Conservation (phyloP, 371 early-diverging fungal species). For the Apophysomyces sp. region DNA sequence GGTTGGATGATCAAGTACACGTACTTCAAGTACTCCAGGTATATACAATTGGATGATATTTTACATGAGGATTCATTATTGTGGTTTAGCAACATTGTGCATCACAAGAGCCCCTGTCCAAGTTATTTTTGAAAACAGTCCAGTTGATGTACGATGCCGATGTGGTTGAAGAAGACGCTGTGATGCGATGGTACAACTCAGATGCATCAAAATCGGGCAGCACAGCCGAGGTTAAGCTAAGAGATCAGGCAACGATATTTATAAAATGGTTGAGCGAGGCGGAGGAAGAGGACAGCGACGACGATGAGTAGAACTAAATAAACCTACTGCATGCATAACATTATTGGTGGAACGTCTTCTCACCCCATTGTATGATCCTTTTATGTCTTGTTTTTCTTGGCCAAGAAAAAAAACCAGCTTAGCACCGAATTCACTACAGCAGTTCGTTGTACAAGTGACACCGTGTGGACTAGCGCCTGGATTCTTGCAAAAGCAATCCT, state of each 20-base stretch:
- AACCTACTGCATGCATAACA: not conserved
- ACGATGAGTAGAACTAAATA: conserved; percentile 17
- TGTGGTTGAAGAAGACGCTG: conserved; percentile 81
- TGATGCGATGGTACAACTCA: conserved; percentile 73
- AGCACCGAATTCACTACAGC: too few relatives aligned
- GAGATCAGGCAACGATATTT: conserved; percentile 54
- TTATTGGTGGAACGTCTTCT: too few relatives aligned
- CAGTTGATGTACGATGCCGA: conserved; percentile 79
- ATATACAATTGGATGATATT: not conserved
- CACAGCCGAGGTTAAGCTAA: conserved; percentile 32
- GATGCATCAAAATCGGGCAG: conserved; percentile 30
- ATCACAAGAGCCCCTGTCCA: conserved; percentile 41
- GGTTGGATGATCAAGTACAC: conserved; percentile 77
- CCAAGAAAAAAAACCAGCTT: too few relatives aligned
- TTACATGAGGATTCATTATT: not conserved
- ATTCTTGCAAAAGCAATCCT: too few relatives aligned
- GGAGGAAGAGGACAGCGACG: conserved; percentile 51
- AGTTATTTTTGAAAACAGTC: conserved; percentile 64
- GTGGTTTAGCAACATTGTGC: conserved; percentile 39
- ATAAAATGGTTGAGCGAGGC: conserved; percentile 73
- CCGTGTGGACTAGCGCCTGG: too few relatives aligned
- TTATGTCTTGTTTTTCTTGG: too few relatives aligned
- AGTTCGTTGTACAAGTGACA: too few relatives aligned
- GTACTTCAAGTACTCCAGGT: conserved; percentile 64
- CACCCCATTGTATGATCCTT: too few relatives aligned